Percentiles rank a stretch among this genome's conserved stretches.
Evolutionary conservation across 768 basidiomycete genomes (phyloP).

Genomic region (Polyporus arcularius): DNA sequence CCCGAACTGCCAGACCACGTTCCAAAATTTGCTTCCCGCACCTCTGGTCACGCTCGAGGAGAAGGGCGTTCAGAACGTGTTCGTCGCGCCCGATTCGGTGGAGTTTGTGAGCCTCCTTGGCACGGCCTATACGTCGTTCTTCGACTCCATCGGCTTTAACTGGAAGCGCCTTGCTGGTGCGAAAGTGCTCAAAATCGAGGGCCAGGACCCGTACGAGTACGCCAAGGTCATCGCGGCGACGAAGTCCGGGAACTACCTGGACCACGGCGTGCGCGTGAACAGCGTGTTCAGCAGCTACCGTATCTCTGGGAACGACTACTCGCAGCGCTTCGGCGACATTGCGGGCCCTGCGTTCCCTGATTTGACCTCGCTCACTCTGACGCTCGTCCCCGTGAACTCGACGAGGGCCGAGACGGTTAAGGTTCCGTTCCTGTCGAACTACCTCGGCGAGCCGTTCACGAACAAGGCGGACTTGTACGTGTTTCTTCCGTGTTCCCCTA

Average conservation of each 20-base stretch:
- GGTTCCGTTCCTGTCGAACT: slow-evolving; percentile 55
- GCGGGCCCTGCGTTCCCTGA: slow-evolving; percentile 55
- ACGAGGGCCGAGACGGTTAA: slow-evolving; percentile 49
- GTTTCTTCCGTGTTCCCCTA: background rate
- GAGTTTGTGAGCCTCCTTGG: slow-evolving; percentile 52
- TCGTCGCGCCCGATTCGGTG: slow-evolving; percentile 55
- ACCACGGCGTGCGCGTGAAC: slow-evolving; percentile 65
- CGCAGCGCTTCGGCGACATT: slow-evolving; percentile 58
- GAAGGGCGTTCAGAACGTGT: slow-evolving; percentile 46
- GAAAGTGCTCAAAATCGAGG: slow-evolving; percentile 54
- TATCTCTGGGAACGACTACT: slow-evolving; percentile 40
- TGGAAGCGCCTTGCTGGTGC: slow-evolving; percentile 65
- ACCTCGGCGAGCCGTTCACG: slow-evolving; percentile 49
- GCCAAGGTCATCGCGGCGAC: slow-evolving; percentile 57
- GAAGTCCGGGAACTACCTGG: slow-evolving; percentile 64
- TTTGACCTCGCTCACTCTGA: slow-evolving; percentile 48
- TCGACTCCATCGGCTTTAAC: slow-evolving; percentile 51
- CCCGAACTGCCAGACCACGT: slow-evolving; percentile 52
- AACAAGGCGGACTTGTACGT: slow-evolving; percentile 54
- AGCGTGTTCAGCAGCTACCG: slow-evolving; percentile 62
- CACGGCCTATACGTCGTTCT: slow-evolving; percentile 44
- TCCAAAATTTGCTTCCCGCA: slow-evolving; percentile 53
- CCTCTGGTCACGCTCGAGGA: slow-evolving; percentile 54
- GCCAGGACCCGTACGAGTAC: slow-evolving; percentile 53
- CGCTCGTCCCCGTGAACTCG: slow-evolving; percentile 46